Base-by-base conservation (phyloP, 805 yeast genomes). In the Metschnikowia proteae region DNA sequence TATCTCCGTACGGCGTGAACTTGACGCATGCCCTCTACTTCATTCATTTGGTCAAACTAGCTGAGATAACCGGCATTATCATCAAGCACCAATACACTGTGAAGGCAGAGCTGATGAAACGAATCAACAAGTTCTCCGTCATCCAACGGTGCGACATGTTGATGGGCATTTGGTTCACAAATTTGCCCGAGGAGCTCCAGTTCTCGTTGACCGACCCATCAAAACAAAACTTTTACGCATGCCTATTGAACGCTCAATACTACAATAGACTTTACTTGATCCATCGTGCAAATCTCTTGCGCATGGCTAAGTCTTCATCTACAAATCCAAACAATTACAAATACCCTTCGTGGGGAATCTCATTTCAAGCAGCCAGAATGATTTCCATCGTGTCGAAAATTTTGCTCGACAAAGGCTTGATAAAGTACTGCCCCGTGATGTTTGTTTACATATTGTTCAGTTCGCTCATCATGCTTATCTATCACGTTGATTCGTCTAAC, bases 321-420 rank as follows among this genome's bases (percentile, higher is more conserved):
- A 65, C 73, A 1, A 65, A 65, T 46, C 74, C 75, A 11, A 67
- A 64, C 53, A 74, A 71, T 59, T 74, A 66, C 66, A 73, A 61
- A 55, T 82, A 81, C 60, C 88, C 88, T 5, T 79, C 86, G n/a
- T 82, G 88, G 84, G 88, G 90, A 7, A 84, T 86, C 49, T 86
- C 89, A 2, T 86, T 85, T 71, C 88, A 84, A 63, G 87, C 91
- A 0, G 89, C 94, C 0, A 80, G 87, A 58, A 82, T 84, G 81
- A 81, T 86, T 53, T 77, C 86, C 4, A 72, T 79, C 38, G 82
- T 87, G 47, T 74, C 81, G 28, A 81, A 82, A 43, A 81, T 79
- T 49, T 56, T 86, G 49, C 56, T 74, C 35, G 78, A 75, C 38
- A 71, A 75, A 37, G 73, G 74, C 46, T 79, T 79, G 55, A 61